These are phyloP conservation scores for Kazachstania bromeliacearum DNA, from an alignment of 805 yeast genomes.

Conservation along the genomic window DNA sequence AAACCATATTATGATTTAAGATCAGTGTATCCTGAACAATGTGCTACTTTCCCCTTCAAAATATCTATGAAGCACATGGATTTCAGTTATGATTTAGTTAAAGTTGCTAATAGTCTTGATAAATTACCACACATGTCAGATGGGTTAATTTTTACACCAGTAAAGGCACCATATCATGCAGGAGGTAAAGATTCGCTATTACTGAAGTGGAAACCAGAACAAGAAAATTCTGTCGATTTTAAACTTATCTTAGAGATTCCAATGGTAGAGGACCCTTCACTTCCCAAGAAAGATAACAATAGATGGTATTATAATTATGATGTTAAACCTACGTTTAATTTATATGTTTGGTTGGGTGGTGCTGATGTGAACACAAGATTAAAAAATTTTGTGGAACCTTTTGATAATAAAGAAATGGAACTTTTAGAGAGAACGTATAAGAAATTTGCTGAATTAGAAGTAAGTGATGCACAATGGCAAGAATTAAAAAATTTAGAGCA, in stretches of 20 bases:
- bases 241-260: constrained; percentile 43
- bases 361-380: constrained; percentile 27
- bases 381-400: constrained; percentile 25
- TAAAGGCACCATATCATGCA: constrained; percentile 73
- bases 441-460: constrained; percentile 53
- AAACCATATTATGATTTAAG: constrained; percentile 73
- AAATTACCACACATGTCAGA: constrained; percentile 81
- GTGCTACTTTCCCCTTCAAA: constrained; percentile 72
- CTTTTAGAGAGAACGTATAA: constrained; percentile 41
- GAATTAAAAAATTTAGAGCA: constrained; percentile 56
- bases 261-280: constrained; percentile 25
- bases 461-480: constrained; percentile 74
- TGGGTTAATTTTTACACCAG: constrained; percentile 88
- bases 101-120: constrained; percentile 62
- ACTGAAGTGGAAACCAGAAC: constrained; percentile 95
- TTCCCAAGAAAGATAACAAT: constrained; percentile 49
- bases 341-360: constrained; percentile 73
- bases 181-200: constrained; percentile 78
- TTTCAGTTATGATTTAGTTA: constrained; percentile 64
- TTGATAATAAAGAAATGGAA: constrained; percentile 24
- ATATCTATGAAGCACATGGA: constrained; percentile 84
- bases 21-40: constrained; percentile 59
- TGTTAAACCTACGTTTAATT: constrained; percentile 56
- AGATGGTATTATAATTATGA: constrained; percentile 76
- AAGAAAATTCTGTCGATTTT: constrained; percentile 90